These are phyloP conservation scores for Neobulgaria alba DNA, from an alignment of 2,329 filamentous ascomycete genomes.

Conservation along the genomic window DNA sequence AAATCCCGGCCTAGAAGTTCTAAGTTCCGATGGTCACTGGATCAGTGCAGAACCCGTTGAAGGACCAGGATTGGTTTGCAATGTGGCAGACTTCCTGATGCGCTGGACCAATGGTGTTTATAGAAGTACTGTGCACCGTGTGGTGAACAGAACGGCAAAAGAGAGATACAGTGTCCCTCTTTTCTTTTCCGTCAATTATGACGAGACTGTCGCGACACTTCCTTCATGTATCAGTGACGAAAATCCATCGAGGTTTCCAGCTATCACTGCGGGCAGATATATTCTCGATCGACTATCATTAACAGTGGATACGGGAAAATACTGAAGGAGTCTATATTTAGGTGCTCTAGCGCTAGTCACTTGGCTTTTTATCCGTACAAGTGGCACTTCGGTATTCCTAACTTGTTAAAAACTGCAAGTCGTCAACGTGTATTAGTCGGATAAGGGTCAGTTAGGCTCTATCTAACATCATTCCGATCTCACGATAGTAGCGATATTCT, in stretches of 20 bases:
- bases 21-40: conserved; percentile 38
- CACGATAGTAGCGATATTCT: too few species aligned
- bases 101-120: conserved; percentile 44
- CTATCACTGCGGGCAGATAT: conserved; percentile 26
- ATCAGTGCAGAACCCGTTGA: conserved; percentile 35
- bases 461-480: too few species aligned
- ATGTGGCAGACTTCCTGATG: conserved; percentile 41
- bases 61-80: conserved; percentile 43
- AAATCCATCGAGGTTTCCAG: conserved; percentile 22
- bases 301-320: conserved; percentile 24
- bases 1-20: conserved; percentile 43
- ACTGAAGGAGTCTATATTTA: too few species aligned
- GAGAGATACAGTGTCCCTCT: conserved; percentile 49
- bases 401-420: too few species aligned
- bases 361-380: too few species aligned
- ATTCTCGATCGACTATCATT: conserved; percentile 23
- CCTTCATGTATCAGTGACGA: conserved; percentile 23
- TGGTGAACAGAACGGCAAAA: conserved; percentile 41
- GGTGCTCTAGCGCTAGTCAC: too few species aligned
- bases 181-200: conserved; percentile 36
- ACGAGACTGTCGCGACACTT: conserved; percentile 25
- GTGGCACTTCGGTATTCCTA: too few species aligned
- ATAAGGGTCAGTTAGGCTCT: too few species aligned
- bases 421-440: too few species aligned
- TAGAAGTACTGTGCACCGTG: conserved; percentile 45